Conservation (phyloP, 2,329 filamentous ascomycete species). For the Pseudogymnoascus sp. region DNA sequence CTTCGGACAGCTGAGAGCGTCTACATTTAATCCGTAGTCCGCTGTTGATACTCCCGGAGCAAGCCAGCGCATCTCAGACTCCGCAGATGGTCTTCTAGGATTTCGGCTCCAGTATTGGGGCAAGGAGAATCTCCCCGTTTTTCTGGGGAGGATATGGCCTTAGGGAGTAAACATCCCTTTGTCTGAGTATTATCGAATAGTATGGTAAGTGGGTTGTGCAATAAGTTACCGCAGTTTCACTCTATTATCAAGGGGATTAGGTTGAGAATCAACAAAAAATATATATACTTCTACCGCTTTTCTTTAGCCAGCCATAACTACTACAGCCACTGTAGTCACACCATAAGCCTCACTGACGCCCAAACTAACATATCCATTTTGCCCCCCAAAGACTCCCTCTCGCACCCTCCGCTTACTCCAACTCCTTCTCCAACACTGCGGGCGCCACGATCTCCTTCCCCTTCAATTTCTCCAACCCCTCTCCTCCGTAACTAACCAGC, state of each 20-base stretch:
- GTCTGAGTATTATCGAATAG: too few species aligned
- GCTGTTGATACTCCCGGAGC: neutral
- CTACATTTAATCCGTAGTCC: neutral
- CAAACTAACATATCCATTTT: neutral
- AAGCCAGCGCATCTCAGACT: neutral
- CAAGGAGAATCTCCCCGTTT: neutral
- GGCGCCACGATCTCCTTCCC: slow-evolving; percentile 46
- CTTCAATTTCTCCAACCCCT: slow-evolving; percentile 50
- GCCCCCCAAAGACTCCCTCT: neutral
- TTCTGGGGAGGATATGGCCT: neutral
- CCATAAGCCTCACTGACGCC: neutral
- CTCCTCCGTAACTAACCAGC: slow-evolving; percentile 76
- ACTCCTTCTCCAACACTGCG: slow-evolving; percentile 41
- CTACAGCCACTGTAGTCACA: neutral
- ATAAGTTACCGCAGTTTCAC: too few species aligned
- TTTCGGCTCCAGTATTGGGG: neutral
- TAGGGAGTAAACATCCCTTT: too few species aligned
- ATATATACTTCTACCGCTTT: neutral
- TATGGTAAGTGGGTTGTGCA: too few species aligned
- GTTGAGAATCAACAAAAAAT: neutral
- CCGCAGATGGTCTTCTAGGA: neutral
- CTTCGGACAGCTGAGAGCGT: neutral
- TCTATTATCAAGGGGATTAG: neutral
- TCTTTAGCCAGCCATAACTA: neutral
- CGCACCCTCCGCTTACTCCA: slow-evolving; percentile 11